phyloP scores from a whole-genome alignment of 768 basidiomycete genomes.

The Mycena galopus region DNA sequence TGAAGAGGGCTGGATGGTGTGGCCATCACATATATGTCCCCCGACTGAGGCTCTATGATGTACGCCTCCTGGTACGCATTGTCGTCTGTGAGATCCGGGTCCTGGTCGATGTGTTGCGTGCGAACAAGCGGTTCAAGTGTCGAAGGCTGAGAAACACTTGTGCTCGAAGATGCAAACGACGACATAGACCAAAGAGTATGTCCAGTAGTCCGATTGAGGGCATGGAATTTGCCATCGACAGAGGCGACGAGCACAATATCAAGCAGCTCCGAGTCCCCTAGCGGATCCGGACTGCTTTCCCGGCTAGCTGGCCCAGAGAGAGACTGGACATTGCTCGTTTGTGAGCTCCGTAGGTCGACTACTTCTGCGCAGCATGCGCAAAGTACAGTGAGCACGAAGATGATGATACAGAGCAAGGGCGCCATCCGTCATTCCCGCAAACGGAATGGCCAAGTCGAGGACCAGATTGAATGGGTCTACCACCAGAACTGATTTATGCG shows the following conservation, averaged over 20 bases:
- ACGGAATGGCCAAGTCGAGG: background rate
- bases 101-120: slow-evolving; percentile 71
- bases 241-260: slow-evolving; percentile 92
- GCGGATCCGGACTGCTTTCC: slow-evolving; percentile 37
- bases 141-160: slow-evolving; percentile 57
- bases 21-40: slow-evolving; percentile 90
- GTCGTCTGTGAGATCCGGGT: slow-evolving; percentile 70
- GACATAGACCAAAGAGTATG: slow-evolving; percentile 91
- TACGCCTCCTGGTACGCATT: slow-evolving; percentile 79
- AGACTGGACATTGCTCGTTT: slow-evolving; percentile 40
- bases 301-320: slow-evolving; percentile 43
- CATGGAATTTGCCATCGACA: slow-evolving; percentile 95
- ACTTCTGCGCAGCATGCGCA: slow-evolving; percentile 48
- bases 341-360: slow-evolving; percentile 44
- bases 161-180: slow-evolving; percentile 59
- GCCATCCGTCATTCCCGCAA: slow-evolving; percentile 48
- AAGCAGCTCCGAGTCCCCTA: slow-evolving; percentile 71
- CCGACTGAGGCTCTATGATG: slow-evolving; percentile 95
- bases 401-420: slow-evolving; percentile 41
- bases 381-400: slow-evolving; percentile 43
- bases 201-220: slow-evolving; percentile 89
- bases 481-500: background rate
- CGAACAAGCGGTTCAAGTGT: slow-evolving; percentile 81
- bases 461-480: background rate
- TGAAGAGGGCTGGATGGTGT: slow-evolving; percentile 79